phyloP scores from a whole-genome alignment of 1,284 basidiomycete species.

The Violaceomyces palustris region DNA sequence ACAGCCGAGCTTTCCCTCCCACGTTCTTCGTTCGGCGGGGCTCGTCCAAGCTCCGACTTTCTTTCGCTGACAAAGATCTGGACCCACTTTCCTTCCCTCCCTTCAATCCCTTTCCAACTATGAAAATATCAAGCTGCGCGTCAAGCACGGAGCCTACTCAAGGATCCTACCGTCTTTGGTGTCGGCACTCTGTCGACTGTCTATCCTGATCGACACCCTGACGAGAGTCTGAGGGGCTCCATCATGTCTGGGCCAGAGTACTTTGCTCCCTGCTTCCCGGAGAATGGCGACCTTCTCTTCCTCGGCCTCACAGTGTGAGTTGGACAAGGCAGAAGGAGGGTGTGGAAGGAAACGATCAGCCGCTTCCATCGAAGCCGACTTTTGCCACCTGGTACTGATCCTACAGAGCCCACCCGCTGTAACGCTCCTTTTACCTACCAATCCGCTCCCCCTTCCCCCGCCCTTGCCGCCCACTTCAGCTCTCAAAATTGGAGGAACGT shows the following conservation, averaged over 20 bases:
- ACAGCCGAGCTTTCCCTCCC: background rate
- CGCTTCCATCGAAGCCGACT: no score
- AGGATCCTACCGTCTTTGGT: constrained; percentile 22
- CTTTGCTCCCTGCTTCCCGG: constrained; percentile 42
- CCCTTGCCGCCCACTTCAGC: no score
- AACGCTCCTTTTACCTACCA: no score
- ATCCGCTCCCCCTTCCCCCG: no score
- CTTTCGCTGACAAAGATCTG: no score
- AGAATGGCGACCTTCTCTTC: constrained; percentile 40
- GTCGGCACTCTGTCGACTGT: constrained; percentile 34
- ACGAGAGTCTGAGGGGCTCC: constrained; percentile 17
- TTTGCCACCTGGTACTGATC: no score
- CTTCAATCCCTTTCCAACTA: background rate
- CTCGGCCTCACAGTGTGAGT: constrained; percentile 44
- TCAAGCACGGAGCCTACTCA: constrained; percentile 22
- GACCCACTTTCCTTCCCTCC: no score
- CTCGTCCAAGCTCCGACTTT: no score
- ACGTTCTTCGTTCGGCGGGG: background rate
- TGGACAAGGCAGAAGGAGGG: no score
- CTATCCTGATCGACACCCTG: constrained; percentile 19
- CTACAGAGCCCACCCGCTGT: no score
- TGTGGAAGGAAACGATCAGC: no score
- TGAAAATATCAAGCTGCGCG: background rate
- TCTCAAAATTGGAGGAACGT: constrained; percentile 49
- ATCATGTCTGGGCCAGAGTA: constrained; percentile 41